Evolutionary conservation across 768 basidiomycete genomes (phyloP).

Genomic region (Trametes cinnabarina): DNA sequence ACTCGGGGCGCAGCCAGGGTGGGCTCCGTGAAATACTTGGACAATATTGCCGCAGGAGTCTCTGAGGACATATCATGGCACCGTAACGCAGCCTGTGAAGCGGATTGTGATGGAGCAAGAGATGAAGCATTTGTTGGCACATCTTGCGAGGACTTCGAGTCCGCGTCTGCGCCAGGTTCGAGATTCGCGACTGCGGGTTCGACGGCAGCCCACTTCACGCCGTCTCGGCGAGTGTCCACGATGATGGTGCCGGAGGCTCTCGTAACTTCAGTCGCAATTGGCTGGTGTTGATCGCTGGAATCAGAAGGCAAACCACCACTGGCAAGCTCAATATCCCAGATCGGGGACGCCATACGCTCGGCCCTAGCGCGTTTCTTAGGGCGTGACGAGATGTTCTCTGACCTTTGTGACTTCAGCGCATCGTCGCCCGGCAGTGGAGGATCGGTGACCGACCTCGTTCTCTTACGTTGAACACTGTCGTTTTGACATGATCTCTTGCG

Average conservation of each 20-base stretch:
- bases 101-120: constrained; percentile 53
- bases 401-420: background rate
- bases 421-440: too few species aligned
- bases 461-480: too few species aligned
- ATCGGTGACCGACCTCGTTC: too few species aligned
- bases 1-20: background rate
- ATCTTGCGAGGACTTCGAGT: background rate
- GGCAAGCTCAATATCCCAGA: constrained; percentile 58
- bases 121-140: constrained; percentile 29
- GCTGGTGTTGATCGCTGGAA: constrained; percentile 12
- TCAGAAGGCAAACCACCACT: constrained; percentile 15
- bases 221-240: constrained; percentile 34
- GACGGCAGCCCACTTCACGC: constrained; percentile 24
- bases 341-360: constrained; percentile 35
- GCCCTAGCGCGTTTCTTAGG: background rate
- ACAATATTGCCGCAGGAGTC: constrained; percentile 3
- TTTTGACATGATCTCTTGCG: too few species aligned
- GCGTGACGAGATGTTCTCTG: background rate
- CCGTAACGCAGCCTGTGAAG: constrained; percentile 41
- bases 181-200: background rate
- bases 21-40: constrained; percentile 8
- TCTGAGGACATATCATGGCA: background rate
- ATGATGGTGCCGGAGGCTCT: constrained; percentile 30
- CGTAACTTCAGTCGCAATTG: constrained; percentile 11
- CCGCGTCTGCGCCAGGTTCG: too few species aligned